Base-by-base conservation (phyloP, 75 land plant species). In the Pinus albicaulis region DNA sequence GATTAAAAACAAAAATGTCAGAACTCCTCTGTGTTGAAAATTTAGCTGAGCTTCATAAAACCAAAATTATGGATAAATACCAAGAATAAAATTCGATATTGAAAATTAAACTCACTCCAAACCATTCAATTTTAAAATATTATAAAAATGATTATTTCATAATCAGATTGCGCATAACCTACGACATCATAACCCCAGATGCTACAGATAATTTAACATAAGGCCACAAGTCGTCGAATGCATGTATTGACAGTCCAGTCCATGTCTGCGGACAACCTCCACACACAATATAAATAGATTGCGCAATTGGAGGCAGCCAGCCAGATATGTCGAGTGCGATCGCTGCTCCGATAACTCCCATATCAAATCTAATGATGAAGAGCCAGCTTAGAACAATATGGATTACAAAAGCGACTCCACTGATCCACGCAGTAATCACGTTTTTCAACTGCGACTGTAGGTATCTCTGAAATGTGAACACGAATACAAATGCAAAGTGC, bases 361-460 rank as follows among this genome's bases (percentile, higher is more conserved):
- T 74, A 4, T 75, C 36, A 5, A 85, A 31, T 69, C 79, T 77
- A 26, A 75, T 53, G 3, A 87, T 75, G 53, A 87, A 81, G 13
- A 85, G 17, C 89, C 89, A 90, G 41, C 63, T 77, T 6, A 90
- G 7, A 23, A 80, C 28, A 16, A 82, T 36, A 52, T 90, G 87
- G 28, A 85, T 15, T 4, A 76, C 57, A 1, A 88, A 62, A 3
- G 74, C 73, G 12, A 71, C 20, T 20, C 62, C 76, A 11, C 78
- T 56, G 31, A 78, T 26, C 77, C 81, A 79, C 15, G 86, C 89
- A 26, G 74, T 69, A 14, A 82, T 78, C 14, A 25, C 23, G 34
- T 74, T 76, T 77, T 81, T 86, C 38, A 79, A 53, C 73, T 90
- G 92, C 22, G 82, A 74, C 62, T 81, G 87, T 7, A 90, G 64